Evolutionary conservation across 106 monocot genomes (phyloP).

Genomic region (Apostasia shenzhenica): DNA sequence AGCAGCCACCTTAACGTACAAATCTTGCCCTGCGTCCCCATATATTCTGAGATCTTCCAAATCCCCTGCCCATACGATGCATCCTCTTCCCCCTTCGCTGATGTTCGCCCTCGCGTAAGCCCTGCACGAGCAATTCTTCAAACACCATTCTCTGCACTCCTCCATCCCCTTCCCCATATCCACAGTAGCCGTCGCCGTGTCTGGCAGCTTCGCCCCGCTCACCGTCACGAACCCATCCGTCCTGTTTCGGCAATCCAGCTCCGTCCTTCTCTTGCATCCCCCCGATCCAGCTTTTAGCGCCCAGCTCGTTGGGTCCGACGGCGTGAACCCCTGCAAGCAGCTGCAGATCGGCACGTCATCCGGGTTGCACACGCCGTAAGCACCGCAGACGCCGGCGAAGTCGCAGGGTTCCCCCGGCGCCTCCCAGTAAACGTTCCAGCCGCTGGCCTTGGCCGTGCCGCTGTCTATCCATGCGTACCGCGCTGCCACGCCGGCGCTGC

Average conservation of each 20-base stretch:
- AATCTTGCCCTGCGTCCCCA: slow-evolving; percentile 22
- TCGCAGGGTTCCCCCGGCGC: slow-evolving; percentile 19
- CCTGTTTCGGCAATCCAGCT: slow-evolving; percentile 28
- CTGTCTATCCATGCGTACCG: background rate
- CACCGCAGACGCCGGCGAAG: slow-evolving; percentile 5
- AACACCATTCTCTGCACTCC: slow-evolving; percentile 29
- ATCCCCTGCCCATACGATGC: slow-evolving; percentile 21
- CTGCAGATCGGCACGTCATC: slow-evolving; percentile 11
- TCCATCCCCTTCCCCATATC: slow-evolving; percentile 26
- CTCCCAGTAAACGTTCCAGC: slow-evolving; percentile 17
- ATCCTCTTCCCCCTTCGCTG: slow-evolving; percentile 12
- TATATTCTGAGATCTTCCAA: slow-evolving; percentile 24
- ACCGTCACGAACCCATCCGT: slow-evolving; percentile 30
- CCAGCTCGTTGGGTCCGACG: slow-evolving; percentile 16
- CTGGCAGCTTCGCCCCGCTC: slow-evolving; percentile 29
- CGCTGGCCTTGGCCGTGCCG: background rate
- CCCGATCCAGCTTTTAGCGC: background rate
- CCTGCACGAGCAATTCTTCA: slow-evolving; percentile 32
- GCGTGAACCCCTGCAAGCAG: slow-evolving; percentile 18
- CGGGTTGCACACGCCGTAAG: slow-evolving; percentile 16
- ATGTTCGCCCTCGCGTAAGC: slow-evolving; percentile 24
- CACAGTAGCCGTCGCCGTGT: slow-evolving; percentile 25
- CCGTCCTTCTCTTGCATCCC: slow-evolving; percentile 24
- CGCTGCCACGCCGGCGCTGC: background rate
- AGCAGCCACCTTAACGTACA: slow-evolving; percentile 22